A percentile compares a stretch with the other conserved stretches of the same genome.
Conservation (phyloP, 345 rosid species). For the Camelina laxa region DNA sequence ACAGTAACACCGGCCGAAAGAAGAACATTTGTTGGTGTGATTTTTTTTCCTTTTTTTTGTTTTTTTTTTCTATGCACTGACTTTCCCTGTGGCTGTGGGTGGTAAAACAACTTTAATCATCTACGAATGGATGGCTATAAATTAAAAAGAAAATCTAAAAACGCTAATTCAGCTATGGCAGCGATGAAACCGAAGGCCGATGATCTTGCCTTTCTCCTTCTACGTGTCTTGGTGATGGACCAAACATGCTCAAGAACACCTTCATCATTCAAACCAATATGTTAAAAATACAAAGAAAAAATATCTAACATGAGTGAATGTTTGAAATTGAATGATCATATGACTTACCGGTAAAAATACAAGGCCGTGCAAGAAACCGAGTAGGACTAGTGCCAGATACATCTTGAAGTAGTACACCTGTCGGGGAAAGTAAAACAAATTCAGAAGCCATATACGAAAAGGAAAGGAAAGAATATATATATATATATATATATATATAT, state of each 20-base stretch:
- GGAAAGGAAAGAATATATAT: not conserved
- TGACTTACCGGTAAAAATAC: constrained; percentile 88
- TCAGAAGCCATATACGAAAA: not conserved
- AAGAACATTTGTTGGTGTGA: not conserved
- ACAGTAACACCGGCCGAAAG: too few relatives aligned
- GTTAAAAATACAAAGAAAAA: not conserved
- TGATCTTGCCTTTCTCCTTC: constrained; percentile 67
- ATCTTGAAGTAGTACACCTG: constrained; percentile 98
- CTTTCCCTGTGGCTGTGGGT: constrained; percentile 1
- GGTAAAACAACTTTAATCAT: constrained; percentile 22
- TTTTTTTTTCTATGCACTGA: not conserved
- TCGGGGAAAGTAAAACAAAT: not conserved
- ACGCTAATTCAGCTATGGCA: constrained; percentile 34
- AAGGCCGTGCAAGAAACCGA: constrained; percentile 95
- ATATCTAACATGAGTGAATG: not conserved
- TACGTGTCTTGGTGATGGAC: constrained; percentile 83
- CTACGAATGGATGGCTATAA: constrained; percentile 23
- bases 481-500: too few relatives aligned
- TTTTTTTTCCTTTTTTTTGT: not conserved
- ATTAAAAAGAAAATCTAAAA: not conserved
- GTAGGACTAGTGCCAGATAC: constrained; percentile 93
- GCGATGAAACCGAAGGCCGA: constrained; percentile 66
- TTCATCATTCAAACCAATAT: constrained; percentile 36
- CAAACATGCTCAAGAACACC: constrained; percentile 94
- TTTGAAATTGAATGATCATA: constrained; percentile 7